A percentile compares a stretch with the other conserved stretches of the same genome.
phyloP scores from a whole-genome alignment of 1,284 basidiomycete genomes.

The Apiotrichum porosum region DNA sequence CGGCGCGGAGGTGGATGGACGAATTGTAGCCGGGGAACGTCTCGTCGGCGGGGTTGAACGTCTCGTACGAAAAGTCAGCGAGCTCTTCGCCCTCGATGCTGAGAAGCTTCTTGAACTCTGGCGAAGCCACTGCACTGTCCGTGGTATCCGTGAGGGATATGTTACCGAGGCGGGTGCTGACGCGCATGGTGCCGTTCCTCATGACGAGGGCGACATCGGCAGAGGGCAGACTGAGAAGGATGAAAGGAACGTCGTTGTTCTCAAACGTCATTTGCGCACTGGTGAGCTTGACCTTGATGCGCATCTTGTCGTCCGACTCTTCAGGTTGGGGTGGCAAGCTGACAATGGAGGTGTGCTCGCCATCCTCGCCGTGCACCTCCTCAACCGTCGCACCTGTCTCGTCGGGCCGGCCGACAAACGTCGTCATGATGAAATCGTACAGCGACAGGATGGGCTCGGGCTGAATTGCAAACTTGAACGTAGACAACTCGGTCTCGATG shows the following conservation, averaged over 20 bases:
- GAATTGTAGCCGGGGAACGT: slow-evolving; percentile 81
- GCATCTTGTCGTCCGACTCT: slow-evolving; percentile 59
- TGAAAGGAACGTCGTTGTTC: slow-evolving; percentile 67
- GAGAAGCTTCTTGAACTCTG: slow-evolving; percentile 74
- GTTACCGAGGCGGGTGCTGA: slow-evolving; percentile 80
- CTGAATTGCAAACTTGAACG: slow-evolving; percentile 82
- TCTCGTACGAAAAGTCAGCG: slow-evolving; percentile 93
- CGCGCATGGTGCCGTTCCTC: slow-evolving; percentile 66
- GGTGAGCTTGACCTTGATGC: slow-evolving; percentile 78
- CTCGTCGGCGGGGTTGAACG: slow-evolving; percentile 62
- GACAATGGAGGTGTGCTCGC: not conserved
- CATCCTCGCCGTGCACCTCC: slow-evolving; percentile 22
- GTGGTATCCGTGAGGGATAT: slow-evolving; percentile 80
- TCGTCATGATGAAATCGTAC: slow-evolving; percentile 98
- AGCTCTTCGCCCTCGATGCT: slow-evolving; percentile 95
- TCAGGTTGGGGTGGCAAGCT: not conserved
- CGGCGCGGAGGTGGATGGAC: slow-evolving; percentile 76
- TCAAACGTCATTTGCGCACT: slow-evolving; percentile 87
- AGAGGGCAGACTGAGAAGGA: slow-evolving; percentile 85
- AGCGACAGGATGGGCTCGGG: slow-evolving; percentile 87
- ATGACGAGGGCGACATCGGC: slow-evolving; percentile 82
- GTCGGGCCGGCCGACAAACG: slow-evolving; percentile 58
- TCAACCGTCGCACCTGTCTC: slow-evolving; percentile 49
- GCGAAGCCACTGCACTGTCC: slow-evolving; percentile 56
- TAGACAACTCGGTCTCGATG: slow-evolving; percentile 84